These are phyloP conservation scores for Ascochyta lentis DNA, from an alignment of 2,329 filamentous ascomycete genomes.

Conservation along the genomic window DNA sequence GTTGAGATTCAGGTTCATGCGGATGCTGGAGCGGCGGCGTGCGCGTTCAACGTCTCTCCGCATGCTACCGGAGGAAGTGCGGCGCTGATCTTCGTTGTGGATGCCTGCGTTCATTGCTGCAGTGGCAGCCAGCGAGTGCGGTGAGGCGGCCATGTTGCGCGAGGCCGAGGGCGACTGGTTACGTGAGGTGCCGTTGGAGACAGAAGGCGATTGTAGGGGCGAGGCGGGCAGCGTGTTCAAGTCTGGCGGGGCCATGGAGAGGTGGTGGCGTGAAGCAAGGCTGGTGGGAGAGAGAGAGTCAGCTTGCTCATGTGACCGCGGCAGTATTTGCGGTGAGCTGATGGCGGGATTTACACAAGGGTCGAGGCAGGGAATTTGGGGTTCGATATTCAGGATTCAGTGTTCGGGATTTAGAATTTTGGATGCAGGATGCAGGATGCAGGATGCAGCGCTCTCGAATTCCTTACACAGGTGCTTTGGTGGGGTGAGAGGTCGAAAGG, in stretches of 20 bases:
- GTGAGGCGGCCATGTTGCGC: constrained; percentile 62
- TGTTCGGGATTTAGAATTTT: no score
- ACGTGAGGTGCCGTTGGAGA: constrained; percentile 29
- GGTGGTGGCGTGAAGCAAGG: constrained; percentile 20
- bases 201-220: constrained; percentile 47
- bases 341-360: background rate
- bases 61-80: constrained; percentile 59
- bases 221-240: constrained; percentile 66
- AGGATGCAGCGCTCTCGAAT: no score
- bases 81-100: constrained; percentile 62
- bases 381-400: no score
- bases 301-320: constrained; percentile 5
- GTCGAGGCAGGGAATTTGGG: no score
- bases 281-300: background rate
- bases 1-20: constrained; percentile 77
- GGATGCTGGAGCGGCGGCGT: constrained; percentile 70
- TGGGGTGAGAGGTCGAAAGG: constrained; percentile 1
- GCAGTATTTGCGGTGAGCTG: constrained; percentile 12
- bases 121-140: constrained; percentile 75
- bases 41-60: constrained; percentile 50
- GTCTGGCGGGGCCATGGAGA: constrained; percentile 59
- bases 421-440: no score
- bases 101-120: constrained; percentile 80
- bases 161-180: constrained; percentile 46
- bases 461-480: background rate